Base-by-base conservation (phyloP, 2,329 filamentous ascomycete species). In the Colletotrichum liriopes region DNA sequence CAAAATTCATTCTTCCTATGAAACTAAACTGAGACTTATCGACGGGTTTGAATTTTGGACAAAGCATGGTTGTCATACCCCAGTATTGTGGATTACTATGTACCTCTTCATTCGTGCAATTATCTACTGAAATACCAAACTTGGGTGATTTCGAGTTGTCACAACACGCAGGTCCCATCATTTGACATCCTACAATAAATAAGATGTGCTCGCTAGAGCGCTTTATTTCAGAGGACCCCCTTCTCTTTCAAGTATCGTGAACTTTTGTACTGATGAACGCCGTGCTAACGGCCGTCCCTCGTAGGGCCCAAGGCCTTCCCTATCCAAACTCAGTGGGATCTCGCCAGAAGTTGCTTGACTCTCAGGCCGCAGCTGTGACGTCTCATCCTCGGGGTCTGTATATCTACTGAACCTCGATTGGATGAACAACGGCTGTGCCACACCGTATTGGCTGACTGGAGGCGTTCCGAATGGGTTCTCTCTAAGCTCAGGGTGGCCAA, bases 391-490 rank as follows among this genome's bases (percentile, higher is more conserved):
- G 1, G 54, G 65, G 23, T 72, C 69, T 8, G 69, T 72, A 1
- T 72, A 72, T 14, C 65, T 64, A 29, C 69, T 72, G 18, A 72
- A 72, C 2, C 69, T 54, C 16, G 69, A 69, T 45, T 72, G 69
- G 3, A 72, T 72, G 5, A 64, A 72, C 1, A 72, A 43, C 2
- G 69, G 69, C 43, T 72, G 69, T 6, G 59, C 45, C 5, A 72
- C 65, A 18, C 58, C 69, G 3, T 72, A 60, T 5, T 69, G 65
- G 11, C 65, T 72, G 3, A 45, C 26, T 0, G 55, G 69, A 2
- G 43, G n/a, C 8, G 39, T 32, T 11, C 29, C 65, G 8, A 72
- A 72, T 2, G 52, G 59, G 0, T 64, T 69, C 2, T 72, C 54
- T 5, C 11, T 55, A n/a, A 69, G 55, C 32, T 55, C 65, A 2